Evolutionary conservation across 1,284 basidiomycete species (phyloP).

Genomic region (Paramarasmius palmivorus): DNA sequence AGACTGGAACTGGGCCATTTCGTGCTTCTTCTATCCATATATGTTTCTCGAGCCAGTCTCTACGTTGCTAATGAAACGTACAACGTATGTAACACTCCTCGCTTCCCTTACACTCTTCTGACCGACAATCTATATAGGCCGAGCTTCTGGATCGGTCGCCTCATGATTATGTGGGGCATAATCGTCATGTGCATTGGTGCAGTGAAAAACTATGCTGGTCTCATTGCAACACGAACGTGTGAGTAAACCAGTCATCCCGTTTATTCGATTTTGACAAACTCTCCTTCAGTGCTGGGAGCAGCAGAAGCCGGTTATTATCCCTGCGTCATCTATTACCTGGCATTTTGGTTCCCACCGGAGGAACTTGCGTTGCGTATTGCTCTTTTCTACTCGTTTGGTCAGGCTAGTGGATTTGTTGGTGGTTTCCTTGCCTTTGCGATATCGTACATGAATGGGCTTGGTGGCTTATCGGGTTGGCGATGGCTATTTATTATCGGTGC

Average conservation of each 20-base stretch:
- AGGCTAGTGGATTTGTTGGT: conserved; percentile 20
- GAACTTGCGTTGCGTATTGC: conserved; percentile 21
- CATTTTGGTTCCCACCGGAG: conserved; percentile 22
- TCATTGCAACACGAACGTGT: conserved; percentile 17
- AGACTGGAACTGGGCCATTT: conserved; percentile 22
- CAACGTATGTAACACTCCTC: conserved; percentile 11
- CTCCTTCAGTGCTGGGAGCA: conserved; percentile 14
- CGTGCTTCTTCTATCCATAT: conserved; percentile 23
- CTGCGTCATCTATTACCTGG: conserved; percentile 19
- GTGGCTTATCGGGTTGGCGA: conserved; percentile 18
- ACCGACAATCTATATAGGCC: conserved; percentile 3
- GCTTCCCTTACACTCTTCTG: conserved; percentile 2
- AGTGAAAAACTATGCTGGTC: conserved; percentile 15
- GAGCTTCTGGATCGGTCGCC: conserved; percentile 7
- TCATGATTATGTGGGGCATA: conserved; percentile 21
- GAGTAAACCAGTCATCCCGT: conserved; percentile 3
- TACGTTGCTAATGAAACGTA: conserved; percentile 20
- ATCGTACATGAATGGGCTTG: conserved; percentile 17
- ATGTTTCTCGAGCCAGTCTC: conserved; percentile 21
- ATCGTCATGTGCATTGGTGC: conserved; percentile 18
- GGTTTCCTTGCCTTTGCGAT: conserved; percentile 22
- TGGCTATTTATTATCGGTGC: conserved; percentile 20
- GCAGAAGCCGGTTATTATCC: conserved; percentile 23
- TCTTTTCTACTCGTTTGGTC: conserved; percentile 18
- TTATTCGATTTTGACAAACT: not conserved